Conservation (phyloP, 345 rosid species). For the Brassica carinata region DNA sequence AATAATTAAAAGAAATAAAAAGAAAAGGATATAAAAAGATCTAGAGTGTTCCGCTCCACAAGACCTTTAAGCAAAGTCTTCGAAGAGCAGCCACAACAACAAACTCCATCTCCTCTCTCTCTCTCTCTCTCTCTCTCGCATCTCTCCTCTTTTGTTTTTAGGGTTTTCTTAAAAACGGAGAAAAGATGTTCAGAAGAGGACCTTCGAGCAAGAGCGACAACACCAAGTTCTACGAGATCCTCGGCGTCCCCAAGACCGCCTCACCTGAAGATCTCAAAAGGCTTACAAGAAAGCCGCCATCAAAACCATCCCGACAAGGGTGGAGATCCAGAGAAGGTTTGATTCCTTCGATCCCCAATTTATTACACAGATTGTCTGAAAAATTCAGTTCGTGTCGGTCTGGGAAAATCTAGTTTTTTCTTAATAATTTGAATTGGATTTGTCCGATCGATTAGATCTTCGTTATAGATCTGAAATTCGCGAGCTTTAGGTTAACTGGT, state of each 20-base stretch:
- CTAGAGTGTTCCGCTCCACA: slow-evolving; percentile 38
- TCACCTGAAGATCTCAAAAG: not conserved
- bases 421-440: slow-evolving; percentile 11
- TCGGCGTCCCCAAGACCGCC: not conserved
- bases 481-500: slow-evolving; percentile 18
- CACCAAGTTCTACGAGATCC: slow-evolving; percentile 6
- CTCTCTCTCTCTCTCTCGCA: not conserved
- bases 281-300: slow-evolving; percentile 4
- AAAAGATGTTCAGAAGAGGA: slow-evolving; percentile 74
- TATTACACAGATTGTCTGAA: slow-evolving; percentile 3
- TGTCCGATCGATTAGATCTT: slow-evolving; percentile 3
- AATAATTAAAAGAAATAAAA: not conserved
- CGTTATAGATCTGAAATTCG: slow-evolving; percentile 4
- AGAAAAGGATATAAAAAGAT: not conserved
- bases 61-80: slow-evolving; percentile 37
- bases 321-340: not conserved
- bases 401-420: not conserved
- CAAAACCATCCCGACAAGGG: slow-evolving; percentile 6
- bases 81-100: slow-evolving; percentile 24
- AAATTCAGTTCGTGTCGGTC: not conserved
- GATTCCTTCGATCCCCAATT: not conserved
- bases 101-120: slow-evolving; percentile 26
- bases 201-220: slow-evolving; percentile 32
- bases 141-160: slow-evolving; percentile 5
- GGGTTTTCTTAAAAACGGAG: slow-evolving; percentile 31